Percentiles rank a stretch among this genome's conserved stretches.
These are phyloP conservation scores for Podila epicladia DNA, from an alignment of 192 early-diverging fungal genomes.

Conservation along the genomic window DNA sequence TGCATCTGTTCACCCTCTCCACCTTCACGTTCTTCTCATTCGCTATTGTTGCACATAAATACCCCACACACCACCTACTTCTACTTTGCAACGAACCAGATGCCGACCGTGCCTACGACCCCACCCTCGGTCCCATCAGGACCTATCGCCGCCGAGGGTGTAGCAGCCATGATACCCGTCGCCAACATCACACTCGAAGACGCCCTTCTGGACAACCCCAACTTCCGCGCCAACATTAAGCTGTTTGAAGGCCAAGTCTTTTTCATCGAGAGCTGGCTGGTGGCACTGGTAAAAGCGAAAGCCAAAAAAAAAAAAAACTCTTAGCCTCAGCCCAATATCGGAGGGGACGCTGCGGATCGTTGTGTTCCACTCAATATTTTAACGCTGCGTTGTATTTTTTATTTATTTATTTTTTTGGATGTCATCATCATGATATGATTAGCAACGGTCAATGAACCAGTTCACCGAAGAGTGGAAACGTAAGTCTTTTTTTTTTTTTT, in stretches of 20 bases:
- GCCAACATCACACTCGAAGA: constrained; percentile 59
- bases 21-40: not conserved
- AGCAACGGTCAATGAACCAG: constrained; percentile 42
- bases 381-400: not conserved
- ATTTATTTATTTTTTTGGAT: not conserved
- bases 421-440: not conserved
- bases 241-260: constrained; percentile 67
- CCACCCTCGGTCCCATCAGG: constrained; percentile 30
- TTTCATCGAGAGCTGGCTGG: constrained; percentile 64
- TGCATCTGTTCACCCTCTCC: not conserved
- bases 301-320: not conserved
- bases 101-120: constrained; percentile 12
- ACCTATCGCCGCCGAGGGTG: constrained; percentile 22
- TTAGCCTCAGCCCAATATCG: no score
- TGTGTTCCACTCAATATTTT: not conserved
- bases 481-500: constrained; percentile 23
- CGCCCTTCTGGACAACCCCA: constrained; percentile 62
- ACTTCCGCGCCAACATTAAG: constrained; percentile 61
- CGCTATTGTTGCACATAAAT: not conserved
- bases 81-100: not conserved
- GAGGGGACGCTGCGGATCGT: not conserved
- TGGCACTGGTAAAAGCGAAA: constrained; percentile 37
- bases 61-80: not conserved
- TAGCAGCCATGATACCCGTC: constrained; percentile 45
- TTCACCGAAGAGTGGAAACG: constrained; percentile 47